Evolutionary conservation across 441 rosid species (phyloP).

Genomic region (Iberis amara): DNA sequence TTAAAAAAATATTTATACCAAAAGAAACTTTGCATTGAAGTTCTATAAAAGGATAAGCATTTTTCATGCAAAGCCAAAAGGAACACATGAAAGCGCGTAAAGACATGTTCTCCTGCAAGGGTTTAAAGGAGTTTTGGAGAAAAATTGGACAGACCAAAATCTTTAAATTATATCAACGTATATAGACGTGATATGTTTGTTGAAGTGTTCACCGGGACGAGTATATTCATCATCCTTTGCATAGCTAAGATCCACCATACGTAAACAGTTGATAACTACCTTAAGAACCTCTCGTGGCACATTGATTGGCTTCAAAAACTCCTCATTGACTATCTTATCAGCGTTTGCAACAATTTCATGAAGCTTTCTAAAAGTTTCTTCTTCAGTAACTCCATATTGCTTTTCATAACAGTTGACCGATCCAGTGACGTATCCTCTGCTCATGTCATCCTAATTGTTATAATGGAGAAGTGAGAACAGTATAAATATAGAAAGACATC

Average conservation of each 20-base stretch:
- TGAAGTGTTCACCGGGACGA: background rate
- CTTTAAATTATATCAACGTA: too few species aligned
- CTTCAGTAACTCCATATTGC: conserved; percentile 15
- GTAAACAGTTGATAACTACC: background rate
- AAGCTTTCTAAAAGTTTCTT: conserved; percentile 8
- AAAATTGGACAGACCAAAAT: too few species aligned
- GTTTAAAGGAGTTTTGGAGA: too few species aligned
- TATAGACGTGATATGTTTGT: too few species aligned
- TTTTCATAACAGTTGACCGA: conserved; percentile 13
- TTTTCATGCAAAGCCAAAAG: too few species aligned
- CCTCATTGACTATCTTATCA: conserved; percentile 9
- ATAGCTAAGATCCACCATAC: background rate
- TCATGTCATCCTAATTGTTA: conserved; percentile 23
- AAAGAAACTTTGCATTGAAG: too few species aligned
- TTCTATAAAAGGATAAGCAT: too few species aligned
- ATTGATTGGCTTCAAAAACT: conserved; percentile 9
- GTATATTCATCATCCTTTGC: background rate
- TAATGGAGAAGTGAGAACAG: too few species aligned
- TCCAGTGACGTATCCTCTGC: conserved; percentile 15
- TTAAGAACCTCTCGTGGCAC: background rate
- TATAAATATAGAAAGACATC: too few species aligned
- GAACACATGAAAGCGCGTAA: too few species aligned
- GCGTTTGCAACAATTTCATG: background rate
- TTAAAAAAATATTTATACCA: too few species aligned
- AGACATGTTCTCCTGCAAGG: too few species aligned